Evolutionary conservation across 2,329 filamentous ascomycete species (phyloP).

Genomic region (Fusarium sp.): DNA sequence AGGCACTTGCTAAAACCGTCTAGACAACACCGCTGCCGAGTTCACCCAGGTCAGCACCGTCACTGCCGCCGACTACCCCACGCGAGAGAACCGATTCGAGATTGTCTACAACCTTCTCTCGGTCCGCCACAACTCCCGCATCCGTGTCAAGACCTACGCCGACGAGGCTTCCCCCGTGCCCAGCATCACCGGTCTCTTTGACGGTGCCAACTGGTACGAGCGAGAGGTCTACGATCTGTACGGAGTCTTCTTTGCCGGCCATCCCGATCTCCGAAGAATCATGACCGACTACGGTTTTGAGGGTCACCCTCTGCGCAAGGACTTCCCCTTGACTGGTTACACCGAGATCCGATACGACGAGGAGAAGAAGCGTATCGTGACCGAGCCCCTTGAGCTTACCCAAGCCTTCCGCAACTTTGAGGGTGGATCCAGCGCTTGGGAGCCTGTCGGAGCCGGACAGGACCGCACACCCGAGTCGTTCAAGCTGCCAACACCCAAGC

Average conservation of each 20-base stretch:
- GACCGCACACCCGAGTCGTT: conserved; percentile 88
- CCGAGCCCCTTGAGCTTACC: conserved; percentile 96
- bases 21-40: conserved; percentile 95
- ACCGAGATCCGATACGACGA: conserved; percentile 98
- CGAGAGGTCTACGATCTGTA: conserved; percentile 98
- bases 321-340: conserved; percentile 97
- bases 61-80: conserved; percentile 95
- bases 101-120: conserved; percentile 97
- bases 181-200: conserved; percentile 85
- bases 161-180: conserved; percentile 96
- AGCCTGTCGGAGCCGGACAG: conserved; percentile 74
- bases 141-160: conserved; percentile 98
- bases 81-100: conserved; percentile 95
- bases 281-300: conserved; percentile 99
- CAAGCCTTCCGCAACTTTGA: conserved; percentile 99
- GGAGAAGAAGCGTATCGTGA: conserved; percentile 99
- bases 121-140: conserved; percentile 94
- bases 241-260: conserved; percentile 94
- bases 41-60: conserved; percentile 94
- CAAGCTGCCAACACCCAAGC: conserved; percentile 95
- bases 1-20: conserved; percentile 12
- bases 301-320: conserved; percentile 95
- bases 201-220: conserved; percentile 99
- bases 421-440: conserved; percentile 80
- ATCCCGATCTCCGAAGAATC: conserved; percentile 95